Conservation (phyloP, 129 eudicot genomes). For the Chrysanthemum seticuspe region DNA sequence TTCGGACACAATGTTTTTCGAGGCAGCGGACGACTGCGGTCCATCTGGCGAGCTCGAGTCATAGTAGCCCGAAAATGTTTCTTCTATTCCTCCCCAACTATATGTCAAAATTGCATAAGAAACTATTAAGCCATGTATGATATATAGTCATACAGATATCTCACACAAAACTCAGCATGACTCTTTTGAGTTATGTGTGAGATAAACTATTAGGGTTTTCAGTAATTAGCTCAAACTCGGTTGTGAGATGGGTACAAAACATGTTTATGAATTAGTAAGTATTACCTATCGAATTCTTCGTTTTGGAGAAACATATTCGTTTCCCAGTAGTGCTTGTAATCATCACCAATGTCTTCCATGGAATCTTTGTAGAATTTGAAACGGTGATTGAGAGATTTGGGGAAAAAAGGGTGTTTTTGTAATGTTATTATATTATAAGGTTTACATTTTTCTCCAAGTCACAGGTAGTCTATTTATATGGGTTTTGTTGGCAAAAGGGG, state of each 20-base stretch:
- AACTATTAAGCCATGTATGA: background rate
- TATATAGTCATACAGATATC: no score
- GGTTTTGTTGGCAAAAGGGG: background rate
- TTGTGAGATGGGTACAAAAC: no score
- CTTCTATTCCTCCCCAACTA: constrained; percentile 57
- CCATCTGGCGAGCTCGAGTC: constrained; percentile 96
- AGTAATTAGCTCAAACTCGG: no score
- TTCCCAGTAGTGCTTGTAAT: constrained; percentile 69
- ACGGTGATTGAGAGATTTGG: constrained; percentile 15
- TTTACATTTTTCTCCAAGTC: background rate
- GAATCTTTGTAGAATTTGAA: constrained; percentile 1
- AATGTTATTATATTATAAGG: background rate
- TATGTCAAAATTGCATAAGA: background rate
- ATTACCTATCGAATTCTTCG: constrained; percentile 62
- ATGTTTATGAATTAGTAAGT: background rate
- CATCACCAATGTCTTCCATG: constrained; percentile 35
- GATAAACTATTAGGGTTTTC: no score
- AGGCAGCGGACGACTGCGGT: constrained; percentile 45
- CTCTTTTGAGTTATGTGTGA: no score
- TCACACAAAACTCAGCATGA: no score
- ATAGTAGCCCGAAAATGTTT: constrained; percentile 62
- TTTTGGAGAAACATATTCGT: constrained; percentile 58
- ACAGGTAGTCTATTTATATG: constrained; percentile 31
- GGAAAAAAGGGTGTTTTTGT: constrained; percentile 29
- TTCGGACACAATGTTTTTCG: constrained; percentile 85